Evolutionary conservation across 768 basidiomycete genomes (phyloP).

Genomic region (Mycena indigotica): DNA sequence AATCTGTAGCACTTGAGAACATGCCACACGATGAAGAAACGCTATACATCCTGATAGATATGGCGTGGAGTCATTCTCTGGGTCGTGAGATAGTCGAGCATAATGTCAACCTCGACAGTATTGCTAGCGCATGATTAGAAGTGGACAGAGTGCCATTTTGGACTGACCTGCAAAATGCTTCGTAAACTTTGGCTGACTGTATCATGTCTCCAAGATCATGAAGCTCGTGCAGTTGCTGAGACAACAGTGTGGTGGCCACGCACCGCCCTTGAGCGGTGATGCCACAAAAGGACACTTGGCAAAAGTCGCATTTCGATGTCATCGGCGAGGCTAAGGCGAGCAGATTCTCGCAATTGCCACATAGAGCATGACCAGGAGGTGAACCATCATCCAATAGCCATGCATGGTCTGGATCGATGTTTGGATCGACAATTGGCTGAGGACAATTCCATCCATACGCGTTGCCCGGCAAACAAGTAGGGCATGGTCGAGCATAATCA

Average conservation of each 20-base stretch:
- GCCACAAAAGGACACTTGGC: slow-evolving; percentile 81
- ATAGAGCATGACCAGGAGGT: slow-evolving; percentile 79
- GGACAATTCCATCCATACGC: slow-evolving; percentile 80
- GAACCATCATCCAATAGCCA: slow-evolving; percentile 78
- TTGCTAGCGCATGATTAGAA: slow-evolving; percentile 50
- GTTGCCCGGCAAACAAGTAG: slow-evolving; percentile 72
- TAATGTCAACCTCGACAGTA: slow-evolving; percentile 77
- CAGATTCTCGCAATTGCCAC: slow-evolving; percentile 82
- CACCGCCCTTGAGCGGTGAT: slow-evolving; percentile 78
- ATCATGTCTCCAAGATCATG: slow-evolving; percentile 74
- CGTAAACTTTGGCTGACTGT: slow-evolving; percentile 75
- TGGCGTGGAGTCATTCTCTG: slow-evolving; percentile 65
- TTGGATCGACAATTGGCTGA: slow-evolving; percentile 76
- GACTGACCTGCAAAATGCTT: slow-evolving; percentile 58
- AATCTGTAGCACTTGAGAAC: slow-evolving; percentile 47
- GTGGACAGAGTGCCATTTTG: no score
- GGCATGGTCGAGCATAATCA: slow-evolving; percentile 77
- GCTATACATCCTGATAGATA: slow-evolving; percentile 74
- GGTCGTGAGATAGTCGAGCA: slow-evolving; percentile 76
- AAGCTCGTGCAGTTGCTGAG: slow-evolving; percentile 72
- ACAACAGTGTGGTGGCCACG: slow-evolving; percentile 53
- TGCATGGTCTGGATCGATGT: slow-evolving; percentile 65
- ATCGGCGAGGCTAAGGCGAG: slow-evolving; percentile 72
- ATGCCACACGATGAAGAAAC: background rate
- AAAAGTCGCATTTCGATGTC: slow-evolving; percentile 84